Conservation (phyloP, 139 green algal species). For the Chlamydomonas sphaeroides region DNA sequence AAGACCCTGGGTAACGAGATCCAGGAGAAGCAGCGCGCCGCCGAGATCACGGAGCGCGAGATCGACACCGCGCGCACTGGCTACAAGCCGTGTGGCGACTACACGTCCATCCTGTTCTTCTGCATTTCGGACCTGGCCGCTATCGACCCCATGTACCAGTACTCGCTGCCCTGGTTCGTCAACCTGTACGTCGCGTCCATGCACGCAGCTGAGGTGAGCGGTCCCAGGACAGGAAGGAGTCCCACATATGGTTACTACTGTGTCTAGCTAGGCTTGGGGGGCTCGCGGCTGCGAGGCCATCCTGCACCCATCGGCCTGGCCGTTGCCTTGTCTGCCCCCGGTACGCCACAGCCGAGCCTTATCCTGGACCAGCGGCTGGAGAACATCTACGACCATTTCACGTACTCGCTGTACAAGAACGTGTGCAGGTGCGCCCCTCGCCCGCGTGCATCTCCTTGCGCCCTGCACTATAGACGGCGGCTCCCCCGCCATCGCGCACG, state of each 20-base stretch:
- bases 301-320: too few species aligned
- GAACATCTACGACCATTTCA: slow-evolving; percentile 85
- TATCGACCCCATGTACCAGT: slow-evolving; percentile 88
- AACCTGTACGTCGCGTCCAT: slow-evolving; percentile 74
- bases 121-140: slow-evolving; percentile 71
- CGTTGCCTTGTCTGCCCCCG: too few species aligned
- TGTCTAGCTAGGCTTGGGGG: too few species aligned
- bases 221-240: too few species aligned
- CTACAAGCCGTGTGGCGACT: slow-evolving; percentile 79
- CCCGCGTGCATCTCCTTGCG: slow-evolving; percentile 20
- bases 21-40: slow-evolving; percentile 72
- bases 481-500: too few species aligned
- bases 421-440: slow-evolving; percentile 63
- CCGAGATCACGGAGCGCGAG: slow-evolving; percentile 71
- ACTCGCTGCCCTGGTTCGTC: slow-evolving; percentile 81
- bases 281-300: too few species aligned
- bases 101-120: slow-evolving; percentile 85
- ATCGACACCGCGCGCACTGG: slow-evolving; percentile 73
- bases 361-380: slow-evolving; percentile 64
- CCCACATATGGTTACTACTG: too few species aligned
- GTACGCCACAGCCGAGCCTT: slow-evolving; percentile 20
- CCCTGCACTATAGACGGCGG: too few species aligned
- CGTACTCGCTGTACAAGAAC: slow-evolving; percentile 74
- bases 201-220: slow-evolving; percentile 50
- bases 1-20: slow-evolving; percentile 83